These are phyloP conservation scores for Lactarius hengduanensis DNA, from an alignment of 768 basidiomycete genomes.

Conservation along the genomic window DNA sequence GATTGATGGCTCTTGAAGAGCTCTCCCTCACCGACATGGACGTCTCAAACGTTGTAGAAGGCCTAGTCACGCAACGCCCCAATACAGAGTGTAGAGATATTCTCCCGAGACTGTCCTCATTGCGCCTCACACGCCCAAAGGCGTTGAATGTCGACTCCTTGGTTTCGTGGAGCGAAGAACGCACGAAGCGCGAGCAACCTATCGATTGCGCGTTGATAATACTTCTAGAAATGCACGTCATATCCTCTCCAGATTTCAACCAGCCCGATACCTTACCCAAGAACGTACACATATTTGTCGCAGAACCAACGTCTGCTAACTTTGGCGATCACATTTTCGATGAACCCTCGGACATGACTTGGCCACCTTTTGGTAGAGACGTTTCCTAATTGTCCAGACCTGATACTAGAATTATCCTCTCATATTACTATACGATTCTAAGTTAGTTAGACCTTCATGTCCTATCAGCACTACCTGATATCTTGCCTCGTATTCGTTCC, in stretches of 20 bases:
- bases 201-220: constrained; percentile 13
- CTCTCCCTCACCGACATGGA: constrained; percentile 21
- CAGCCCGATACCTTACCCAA: constrained; percentile 11
- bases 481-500: not conserved
- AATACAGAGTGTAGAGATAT: not conserved
- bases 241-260: not conserved
- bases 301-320: not conserved
- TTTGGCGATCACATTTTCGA: constrained; percentile 13
- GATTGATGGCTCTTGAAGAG: constrained; percentile 18
- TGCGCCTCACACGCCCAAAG: constrained; percentile 22
- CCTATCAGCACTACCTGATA: constrained; percentile 7
- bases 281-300: constrained; percentile 15
- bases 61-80: not conserved
- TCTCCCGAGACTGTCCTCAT: constrained; percentile 5
- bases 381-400: constrained; percentile 3
- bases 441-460: constrained; percentile 17
- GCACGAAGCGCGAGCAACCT: not conserved
- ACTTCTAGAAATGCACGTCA: constrained; percentile 10
- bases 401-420: not conserved
- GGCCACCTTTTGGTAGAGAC: constrained; percentile 27
- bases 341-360: constrained; percentile 28
- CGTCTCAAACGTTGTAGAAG: constrained; percentile 17
- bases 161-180: constrained; percentile 16
- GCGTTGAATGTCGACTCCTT: constrained; percentile 18
- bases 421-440: constrained; percentile 1